Evolutionary conservation across 371 early-diverging fungal species (phyloP).

Genomic region (Haplosporangium sp.): DNA sequence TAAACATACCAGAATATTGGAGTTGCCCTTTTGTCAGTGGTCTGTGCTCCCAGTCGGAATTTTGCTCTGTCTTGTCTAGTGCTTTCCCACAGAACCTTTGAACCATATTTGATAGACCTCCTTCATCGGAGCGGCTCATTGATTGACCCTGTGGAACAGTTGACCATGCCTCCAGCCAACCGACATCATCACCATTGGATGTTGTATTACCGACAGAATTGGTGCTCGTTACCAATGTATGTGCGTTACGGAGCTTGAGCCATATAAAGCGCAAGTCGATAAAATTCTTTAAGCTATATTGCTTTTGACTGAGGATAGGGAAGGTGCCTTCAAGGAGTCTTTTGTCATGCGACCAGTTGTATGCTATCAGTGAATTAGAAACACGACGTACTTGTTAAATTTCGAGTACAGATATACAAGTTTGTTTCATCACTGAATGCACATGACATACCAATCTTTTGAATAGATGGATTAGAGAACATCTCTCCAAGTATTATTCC

Average conservation of each 20-base stretch:
- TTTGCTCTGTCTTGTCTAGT: conserved; percentile 6
- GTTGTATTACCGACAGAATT: neutral
- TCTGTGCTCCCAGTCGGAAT: conserved; percentile 14
- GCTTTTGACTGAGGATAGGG: neutral
- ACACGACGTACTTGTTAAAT: no score
- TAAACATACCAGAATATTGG: conserved; percentile 3
- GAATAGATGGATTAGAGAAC: conserved; percentile 3
- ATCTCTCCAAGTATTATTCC: conserved; percentile 2
- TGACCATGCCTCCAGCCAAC: neutral
- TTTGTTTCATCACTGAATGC: no score
- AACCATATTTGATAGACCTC: neutral
- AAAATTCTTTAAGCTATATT: conserved; percentile 1
- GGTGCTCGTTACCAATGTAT: no score
- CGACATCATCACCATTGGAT: neutral
- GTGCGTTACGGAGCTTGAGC: neutral
- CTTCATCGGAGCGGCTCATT: neutral
- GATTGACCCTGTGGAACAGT: neutral
- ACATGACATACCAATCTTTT: conserved; percentile 1
- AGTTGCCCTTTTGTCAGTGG: conserved; percentile 7
- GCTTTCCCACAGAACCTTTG: neutral
- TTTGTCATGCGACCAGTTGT: neutral
- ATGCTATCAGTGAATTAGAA: neutral
- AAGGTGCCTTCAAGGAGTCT: neutral
- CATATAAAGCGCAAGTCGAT: conserved; percentile 12
- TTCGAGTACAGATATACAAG: no score